Percentiles rank a stretch among this genome's conserved stretches.
Evolutionary conservation across 73 alveolate genomes (phyloP).

Genomic region (Paramecium tetraurelia): DNA sequence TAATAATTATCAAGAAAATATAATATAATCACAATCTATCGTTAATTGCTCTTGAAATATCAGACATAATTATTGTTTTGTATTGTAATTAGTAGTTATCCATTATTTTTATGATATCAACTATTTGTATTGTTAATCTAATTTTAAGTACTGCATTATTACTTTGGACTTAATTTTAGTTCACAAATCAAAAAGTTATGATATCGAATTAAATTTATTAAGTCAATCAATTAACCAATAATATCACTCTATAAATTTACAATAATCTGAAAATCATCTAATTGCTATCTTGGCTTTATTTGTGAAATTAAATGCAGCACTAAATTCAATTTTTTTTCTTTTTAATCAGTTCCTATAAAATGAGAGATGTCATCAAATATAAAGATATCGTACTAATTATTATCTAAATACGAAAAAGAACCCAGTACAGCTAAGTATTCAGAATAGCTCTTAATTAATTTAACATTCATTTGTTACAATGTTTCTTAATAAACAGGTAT

Average conservation of each 20-base stretch:
- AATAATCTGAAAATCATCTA: not conserved
- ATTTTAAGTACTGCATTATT: not conserved
- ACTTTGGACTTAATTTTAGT: slow-evolving; percentile 1
- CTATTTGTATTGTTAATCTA: not conserved
- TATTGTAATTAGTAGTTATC: not conserved
- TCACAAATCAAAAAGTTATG: not conserved
- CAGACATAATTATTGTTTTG: not conserved
- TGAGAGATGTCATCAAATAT: not conserved
- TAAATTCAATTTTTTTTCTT: not conserved
- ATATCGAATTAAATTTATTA: not conserved
- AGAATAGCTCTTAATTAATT: not conserved
- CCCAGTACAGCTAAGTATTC: not conserved
- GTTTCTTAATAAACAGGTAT: slow-evolving; percentile 9
- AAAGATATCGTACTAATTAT: not conserved
- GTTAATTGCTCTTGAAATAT: not conserved
- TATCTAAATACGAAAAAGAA: not conserved
- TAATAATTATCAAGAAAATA: not conserved
- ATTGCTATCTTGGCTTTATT: not conserved
- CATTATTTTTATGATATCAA: not conserved
- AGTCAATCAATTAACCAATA: not conserved
- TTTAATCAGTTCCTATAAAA: not conserved
- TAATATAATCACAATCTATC: not conserved
- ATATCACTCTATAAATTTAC: not conserved
- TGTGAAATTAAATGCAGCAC: not conserved
- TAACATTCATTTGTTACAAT: not conserved